phyloP scores from a whole-genome alignment of 2,329 filamentous ascomycete genomes.

The Sporothrix phasma region DNA sequence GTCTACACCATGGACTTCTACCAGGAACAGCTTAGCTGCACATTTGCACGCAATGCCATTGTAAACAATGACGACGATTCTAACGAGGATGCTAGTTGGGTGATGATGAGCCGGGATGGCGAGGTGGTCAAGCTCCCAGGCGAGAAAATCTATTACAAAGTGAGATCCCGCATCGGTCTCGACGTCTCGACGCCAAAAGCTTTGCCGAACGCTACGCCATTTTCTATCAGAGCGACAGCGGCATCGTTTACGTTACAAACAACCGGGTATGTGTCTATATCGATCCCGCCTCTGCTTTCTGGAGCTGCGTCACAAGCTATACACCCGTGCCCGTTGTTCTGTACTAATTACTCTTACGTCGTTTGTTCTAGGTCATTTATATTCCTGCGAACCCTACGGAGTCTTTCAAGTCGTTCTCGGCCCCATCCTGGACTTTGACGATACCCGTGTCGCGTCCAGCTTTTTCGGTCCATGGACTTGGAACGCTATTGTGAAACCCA shows the following conservation, averaged over 20 bases:
- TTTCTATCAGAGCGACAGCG: conserved; percentile 62
- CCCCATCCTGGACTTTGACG: conserved; percentile 75
- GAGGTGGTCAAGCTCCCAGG: conserved; percentile 77
- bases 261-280: conserved; percentile 52
- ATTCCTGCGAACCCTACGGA: conserved; percentile 61
- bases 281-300: neutral
- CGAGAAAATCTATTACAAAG: conserved; percentile 72
- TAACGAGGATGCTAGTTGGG: conserved; percentile 61
- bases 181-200: conserved; percentile 62
- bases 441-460: conserved; percentile 76
- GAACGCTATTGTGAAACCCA: conserved; percentile 70
- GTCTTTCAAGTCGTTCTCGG: conserved; percentile 76
- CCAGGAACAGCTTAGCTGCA: conserved; percentile 28
- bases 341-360: neutral
- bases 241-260: conserved; percentile 73
- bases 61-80: conserved; percentile 37
- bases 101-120: conserved; percentile 69
- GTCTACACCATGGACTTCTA: conserved; percentile 18
- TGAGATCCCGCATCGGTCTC: conserved; percentile 67
- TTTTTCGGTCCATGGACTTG: conserved; percentile 92
- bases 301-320: neutral
- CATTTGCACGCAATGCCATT: conserved; percentile 31
- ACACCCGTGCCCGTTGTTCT: neutral
- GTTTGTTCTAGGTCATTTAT: conserved; percentile 62
- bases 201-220: conserved; percentile 51